phyloP scores from a whole-genome alignment of 108 stramenopile species.

The Nitzschia sp. region DNA sequence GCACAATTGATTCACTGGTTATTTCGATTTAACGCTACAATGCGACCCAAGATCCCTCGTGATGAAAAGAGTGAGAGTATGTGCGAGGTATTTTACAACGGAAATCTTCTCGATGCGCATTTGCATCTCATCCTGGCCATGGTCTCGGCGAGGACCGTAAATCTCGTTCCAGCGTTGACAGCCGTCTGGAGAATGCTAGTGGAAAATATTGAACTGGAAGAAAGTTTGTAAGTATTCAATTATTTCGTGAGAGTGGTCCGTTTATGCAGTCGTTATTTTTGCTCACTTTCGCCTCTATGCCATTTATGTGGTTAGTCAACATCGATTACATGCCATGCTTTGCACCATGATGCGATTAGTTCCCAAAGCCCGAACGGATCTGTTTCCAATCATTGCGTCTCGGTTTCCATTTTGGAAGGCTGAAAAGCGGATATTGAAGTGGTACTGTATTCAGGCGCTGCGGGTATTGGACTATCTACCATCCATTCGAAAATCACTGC shows the following conservation, averaged over 20 bases:
- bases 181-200: conserved; percentile 53
- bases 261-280: background rate
- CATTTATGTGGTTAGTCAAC: conserved; percentile 16
- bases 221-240: conserved; percentile 26
- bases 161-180: conserved; percentile 35
- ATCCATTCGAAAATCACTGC: conserved; percentile 36
- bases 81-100: conserved; percentile 19
- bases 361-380: conserved; percentile 50
- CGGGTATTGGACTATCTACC: conserved; percentile 49
- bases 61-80: conserved; percentile 6
- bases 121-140: conserved; percentile 59
- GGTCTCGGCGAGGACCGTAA: conserved; percentile 56
- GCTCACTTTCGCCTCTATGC: background rate
- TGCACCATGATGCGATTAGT: conserved; percentile 44
- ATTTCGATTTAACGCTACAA: conserved; percentile 49
- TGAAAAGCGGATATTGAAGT: conserved; percentile 20
- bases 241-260: no score
- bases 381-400: conserved; percentile 54
- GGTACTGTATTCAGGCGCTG: conserved; percentile 46
- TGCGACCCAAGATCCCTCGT: conserved; percentile 6
- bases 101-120: conserved; percentile 50
- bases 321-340: conserved; percentile 49
- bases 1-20: conserved; percentile 49
- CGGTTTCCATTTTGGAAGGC: conserved; percentile 46
- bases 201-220: background rate